phyloP scores from a whole-genome alignment of 108 stramenopile species.

The Aurantiochytrium sp. region DNA sequence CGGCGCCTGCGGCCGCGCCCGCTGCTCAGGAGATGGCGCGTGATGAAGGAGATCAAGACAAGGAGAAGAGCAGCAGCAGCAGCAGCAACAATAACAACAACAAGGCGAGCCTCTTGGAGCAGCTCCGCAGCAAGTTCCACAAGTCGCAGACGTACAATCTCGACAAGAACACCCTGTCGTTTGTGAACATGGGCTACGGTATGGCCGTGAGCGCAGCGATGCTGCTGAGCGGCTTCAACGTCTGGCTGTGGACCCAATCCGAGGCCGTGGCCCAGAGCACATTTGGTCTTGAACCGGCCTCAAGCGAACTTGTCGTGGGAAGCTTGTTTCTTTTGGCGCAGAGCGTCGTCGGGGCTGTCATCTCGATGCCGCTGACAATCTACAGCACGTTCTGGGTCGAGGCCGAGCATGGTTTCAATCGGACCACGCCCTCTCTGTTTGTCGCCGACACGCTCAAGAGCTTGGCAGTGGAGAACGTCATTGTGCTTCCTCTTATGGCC shows the following conservation, averaged over 20 bases:
- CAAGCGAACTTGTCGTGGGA: conserved; percentile 69
- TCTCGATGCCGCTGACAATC: conserved; percentile 70
- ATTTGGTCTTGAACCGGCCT: conserved; percentile 53
- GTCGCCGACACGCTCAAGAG: conserved; percentile 81
- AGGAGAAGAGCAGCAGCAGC: neutral
- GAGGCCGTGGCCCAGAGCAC: conserved; percentile 47
- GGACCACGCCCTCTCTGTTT: conserved; percentile 75
- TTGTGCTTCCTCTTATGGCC: conserved; percentile 80
- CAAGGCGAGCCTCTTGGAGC: conserved; percentile 50
- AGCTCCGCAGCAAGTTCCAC: conserved; percentile 70
- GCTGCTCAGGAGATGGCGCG: neutral
- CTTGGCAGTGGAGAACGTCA: conserved; percentile 59
- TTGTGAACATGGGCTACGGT: conserved; percentile 63
- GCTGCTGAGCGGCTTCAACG: conserved; percentile 65
- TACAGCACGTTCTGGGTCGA: conserved; percentile 87
- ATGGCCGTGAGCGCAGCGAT: conserved; percentile 59
- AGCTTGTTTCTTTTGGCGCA: conserved; percentile 67
- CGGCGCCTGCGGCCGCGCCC: neutral
- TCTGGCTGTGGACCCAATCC: conserved; percentile 59
- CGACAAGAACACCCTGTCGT: conserved; percentile 78
- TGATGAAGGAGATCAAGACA: neutral
- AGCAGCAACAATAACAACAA: neutral
- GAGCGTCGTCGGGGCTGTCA: conserved; percentile 65
- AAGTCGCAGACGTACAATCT: conserved; percentile 71
- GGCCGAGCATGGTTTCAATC: conserved; percentile 95